Evolutionary conservation across 441 rosid species (phyloP).

Genomic region (Daphne laureola): DNA sequence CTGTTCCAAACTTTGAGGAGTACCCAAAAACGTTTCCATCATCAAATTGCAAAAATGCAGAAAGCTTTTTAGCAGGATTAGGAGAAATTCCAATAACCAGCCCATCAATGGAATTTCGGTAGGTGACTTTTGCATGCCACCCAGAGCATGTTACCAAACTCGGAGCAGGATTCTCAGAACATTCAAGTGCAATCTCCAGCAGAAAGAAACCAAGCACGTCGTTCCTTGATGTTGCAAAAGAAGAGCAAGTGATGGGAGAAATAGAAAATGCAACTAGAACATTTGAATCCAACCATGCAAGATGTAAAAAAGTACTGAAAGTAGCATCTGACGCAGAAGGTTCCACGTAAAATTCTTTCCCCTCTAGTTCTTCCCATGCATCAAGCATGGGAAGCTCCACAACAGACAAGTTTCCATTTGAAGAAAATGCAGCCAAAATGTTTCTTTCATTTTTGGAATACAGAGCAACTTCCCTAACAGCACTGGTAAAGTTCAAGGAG

Average conservation of each 20-base stretch:
- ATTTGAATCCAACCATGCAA: slow-evolving; percentile 67
- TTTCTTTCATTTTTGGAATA: slow-evolving; percentile 51
- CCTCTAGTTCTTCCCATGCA: slow-evolving; percentile 85
- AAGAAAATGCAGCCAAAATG: slow-evolving; percentile 56
- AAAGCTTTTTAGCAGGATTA: slow-evolving; percentile 47
- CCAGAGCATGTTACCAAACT: slow-evolving; percentile 61
- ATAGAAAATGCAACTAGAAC: slow-evolving; percentile 64
- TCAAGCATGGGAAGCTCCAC: slow-evolving; percentile 66
- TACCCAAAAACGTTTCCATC: slow-evolving; percentile 64
- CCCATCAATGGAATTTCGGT: slow-evolving; percentile 38
- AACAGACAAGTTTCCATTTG: slow-evolving; percentile 65
- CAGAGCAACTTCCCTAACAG: slow-evolving; percentile 58
- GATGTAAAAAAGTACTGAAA: slow-evolving; percentile 60
- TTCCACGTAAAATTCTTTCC: slow-evolving; percentile 53
- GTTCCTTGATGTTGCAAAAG: slow-evolving; percentile 22
- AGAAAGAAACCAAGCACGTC: slow-evolving; percentile 50
- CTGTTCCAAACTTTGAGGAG: slow-evolving; percentile 35
- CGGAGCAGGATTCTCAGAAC: slow-evolving; percentile 61
- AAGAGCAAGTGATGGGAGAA: slow-evolving; percentile 32
- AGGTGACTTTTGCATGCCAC: slow-evolving; percentile 53
- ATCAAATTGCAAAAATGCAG: slow-evolving; percentile 76
- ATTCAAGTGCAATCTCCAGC: slow-evolving; percentile 62
- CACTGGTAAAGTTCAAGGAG: slow-evolving; percentile 55
- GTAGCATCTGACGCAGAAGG: slow-evolving; percentile 35
- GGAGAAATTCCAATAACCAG: slow-evolving; percentile 47